phyloP scores from a whole-genome alignment of 768 basidiomycete genomes.

The Hemileccinum rubropunctum region DNA sequence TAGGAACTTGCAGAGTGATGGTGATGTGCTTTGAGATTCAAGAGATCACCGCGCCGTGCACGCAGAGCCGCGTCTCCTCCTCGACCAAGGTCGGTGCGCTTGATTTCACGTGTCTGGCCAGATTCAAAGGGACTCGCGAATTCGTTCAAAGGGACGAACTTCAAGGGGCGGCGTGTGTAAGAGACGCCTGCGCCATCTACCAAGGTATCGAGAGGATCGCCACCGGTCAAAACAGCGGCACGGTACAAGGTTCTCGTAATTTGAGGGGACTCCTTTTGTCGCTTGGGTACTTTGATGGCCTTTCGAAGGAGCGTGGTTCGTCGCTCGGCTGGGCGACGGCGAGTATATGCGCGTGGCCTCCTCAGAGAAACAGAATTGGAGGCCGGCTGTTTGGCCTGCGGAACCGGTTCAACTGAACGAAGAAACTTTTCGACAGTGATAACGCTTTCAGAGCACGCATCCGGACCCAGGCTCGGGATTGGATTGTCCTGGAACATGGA shows the following conservation, averaged over 20 bases:
- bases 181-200: slow-evolving; percentile 9
- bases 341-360: slow-evolving; percentile 20
- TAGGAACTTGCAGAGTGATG: background rate
- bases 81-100: background rate
- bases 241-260: slow-evolving; percentile 19
- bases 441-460: background rate
- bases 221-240: slow-evolving; percentile 27
- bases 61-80: background rate
- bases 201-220: slow-evolving; percentile 21
- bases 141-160: slow-evolving; percentile 12
- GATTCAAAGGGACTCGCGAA: background rate
- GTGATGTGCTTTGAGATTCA: background rate
- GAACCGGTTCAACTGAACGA: slow-evolving; percentile 2
- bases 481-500: background rate
- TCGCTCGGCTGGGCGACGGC: background rate
- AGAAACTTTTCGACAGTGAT: slow-evolving; percentile 30
- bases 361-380: background rate
- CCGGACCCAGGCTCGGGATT: background rate
- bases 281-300: background rate
- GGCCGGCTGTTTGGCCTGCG: background rate
- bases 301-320: background rate
- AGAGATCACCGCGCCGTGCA: too few relatives aligned
- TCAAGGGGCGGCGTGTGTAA: slow-evolving; percentile 21
- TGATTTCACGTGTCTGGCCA: background rate
- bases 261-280: background rate